Evolutionary conservation across 2,329 filamentous ascomycete genomes (phyloP), one percentile per base, ranked within the genome.

Genomic region (Hymenoscyphus linearis): DNA sequence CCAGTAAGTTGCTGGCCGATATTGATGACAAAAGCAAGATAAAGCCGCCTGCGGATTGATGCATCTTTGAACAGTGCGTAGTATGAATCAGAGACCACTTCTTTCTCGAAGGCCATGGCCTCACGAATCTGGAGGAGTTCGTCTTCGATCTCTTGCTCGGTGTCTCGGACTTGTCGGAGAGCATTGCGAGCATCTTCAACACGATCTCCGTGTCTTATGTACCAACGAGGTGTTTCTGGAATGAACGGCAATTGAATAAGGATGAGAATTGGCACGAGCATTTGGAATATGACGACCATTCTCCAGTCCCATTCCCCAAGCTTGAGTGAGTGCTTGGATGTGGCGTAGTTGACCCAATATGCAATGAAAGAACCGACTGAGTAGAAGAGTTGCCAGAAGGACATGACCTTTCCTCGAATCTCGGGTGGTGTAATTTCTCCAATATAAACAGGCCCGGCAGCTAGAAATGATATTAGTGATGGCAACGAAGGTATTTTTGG

Each of bases 1-100:
- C 87, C 87, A 13, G 86, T 87, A 56, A 90, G 80, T 73, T 90
- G 87, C 73, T 90, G 87, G 57, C 87, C 87, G 57, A 86, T 80
- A 71, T 90, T 90, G 74, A 90, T 76, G 58, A 88, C 75, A 66
- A 88, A 81, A 40, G 86, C 86, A 37, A 90, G 80, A 53, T 79
- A 75, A 65, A 90, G 79, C 58, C 87, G 82, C 78, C 86, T 88
- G 67, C 87, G 81, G 55, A 90, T 75, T 12, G 86, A 88, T 54
- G 80, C 80, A 73, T 90, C 87, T 73, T 86, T 88, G 82, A 86
- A 89, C 31, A 90, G 79, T 1, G 87, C 86, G 60, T 77, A 74
- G 75, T 90, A 90, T 26, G 78, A 81, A 61, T 79, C 76, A 14
- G 83, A 83, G 68, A 88, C 85, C 37, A 84, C 84, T 73, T 90